Evolutionary conservation across 129 eudicot genomes (phyloP).

Genomic region (Helichrysum umbraculigerum): DNA sequence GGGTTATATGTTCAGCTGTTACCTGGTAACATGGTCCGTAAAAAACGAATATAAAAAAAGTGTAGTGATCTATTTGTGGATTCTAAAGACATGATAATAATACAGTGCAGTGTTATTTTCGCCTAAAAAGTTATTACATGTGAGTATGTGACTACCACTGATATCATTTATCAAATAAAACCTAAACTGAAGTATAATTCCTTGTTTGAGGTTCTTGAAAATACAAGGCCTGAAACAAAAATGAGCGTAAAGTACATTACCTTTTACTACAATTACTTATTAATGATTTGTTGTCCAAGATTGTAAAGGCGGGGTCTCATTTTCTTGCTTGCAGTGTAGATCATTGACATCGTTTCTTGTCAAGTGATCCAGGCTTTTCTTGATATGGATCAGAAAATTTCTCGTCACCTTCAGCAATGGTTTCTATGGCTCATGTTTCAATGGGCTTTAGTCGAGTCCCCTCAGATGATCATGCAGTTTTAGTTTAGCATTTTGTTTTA

Average conservation of each 20-base stretch:
- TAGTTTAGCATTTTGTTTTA: background rate
- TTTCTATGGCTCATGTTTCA: background rate
- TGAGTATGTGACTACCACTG: background rate
- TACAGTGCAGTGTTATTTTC: background rate
- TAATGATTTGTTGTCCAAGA: background rate
- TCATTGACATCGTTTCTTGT: slow-evolving; percentile 9
- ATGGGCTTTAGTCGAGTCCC: background rate
- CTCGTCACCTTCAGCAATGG: background rate
- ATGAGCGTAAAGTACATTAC: background rate
- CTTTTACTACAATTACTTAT: background rate
- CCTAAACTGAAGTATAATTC: background rate
- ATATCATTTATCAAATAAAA: background rate
- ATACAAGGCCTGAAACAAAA: background rate
- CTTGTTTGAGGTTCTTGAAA: background rate
- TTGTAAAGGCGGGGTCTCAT: background rate
- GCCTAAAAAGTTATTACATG: too few relatives aligned
- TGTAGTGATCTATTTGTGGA: background rate
- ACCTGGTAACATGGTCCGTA: background rate
- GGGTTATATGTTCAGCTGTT: background rate
- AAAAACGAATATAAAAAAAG: background rate
- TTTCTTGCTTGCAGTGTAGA: slow-evolving; percentile 10
- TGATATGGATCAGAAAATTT: background rate
- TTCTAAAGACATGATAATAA: background rate
- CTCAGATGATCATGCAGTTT: background rate
- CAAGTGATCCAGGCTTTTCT: slow-evolving; percentile 3